Evolutionary conservation across 2,329 filamentous ascomycete genomes (phyloP).

Genomic region (Biscogniauxia mediterranea): DNA sequence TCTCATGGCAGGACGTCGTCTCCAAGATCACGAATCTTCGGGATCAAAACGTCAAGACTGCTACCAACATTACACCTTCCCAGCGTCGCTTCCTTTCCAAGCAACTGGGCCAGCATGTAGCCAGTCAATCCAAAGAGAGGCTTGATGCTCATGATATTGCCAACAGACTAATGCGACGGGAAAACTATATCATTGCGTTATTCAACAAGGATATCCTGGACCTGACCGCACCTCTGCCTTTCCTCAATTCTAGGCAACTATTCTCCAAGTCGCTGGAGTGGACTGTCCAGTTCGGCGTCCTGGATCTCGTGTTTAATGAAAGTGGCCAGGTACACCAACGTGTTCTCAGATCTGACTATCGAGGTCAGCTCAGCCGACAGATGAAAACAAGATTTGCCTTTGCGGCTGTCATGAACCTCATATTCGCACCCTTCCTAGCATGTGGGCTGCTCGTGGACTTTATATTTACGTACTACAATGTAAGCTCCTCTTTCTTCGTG

Average conservation of each 20-base stretch:
- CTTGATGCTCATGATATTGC: constrained; percentile 97
- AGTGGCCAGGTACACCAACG: constrained; percentile 82
- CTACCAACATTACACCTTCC: constrained; percentile 50
- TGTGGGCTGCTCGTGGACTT: constrained; percentile 83
- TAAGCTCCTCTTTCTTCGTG: constrained; percentile 39
- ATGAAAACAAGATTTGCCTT: constrained; percentile 77
- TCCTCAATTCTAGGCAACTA: constrained; percentile 73
- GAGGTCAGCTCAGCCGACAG: constrained; percentile 74
- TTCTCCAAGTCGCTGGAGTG: constrained; percentile 90
- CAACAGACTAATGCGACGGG: constrained; percentile 91
- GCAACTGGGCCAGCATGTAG: constrained; percentile 63
- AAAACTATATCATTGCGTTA: constrained; percentile 94
- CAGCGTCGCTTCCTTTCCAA: constrained; percentile 47
- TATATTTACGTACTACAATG: constrained; percentile 93
- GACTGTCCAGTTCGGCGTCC: constrained; percentile 85
- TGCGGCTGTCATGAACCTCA: constrained; percentile 79
- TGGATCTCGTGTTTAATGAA: constrained; percentile 92
- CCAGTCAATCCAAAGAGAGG: constrained; percentile 86
- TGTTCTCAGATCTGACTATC: constrained; percentile 80
- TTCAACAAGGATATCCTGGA: constrained; percentile 97
- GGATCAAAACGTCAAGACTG: constrained; percentile 82
- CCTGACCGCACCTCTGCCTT: constrained; percentile 80
- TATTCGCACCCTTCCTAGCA: constrained; percentile 85
- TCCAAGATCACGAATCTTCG: constrained; percentile 79
- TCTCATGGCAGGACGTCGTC: constrained; percentile 91